Evolutionary conservation across 2,329 filamentous ascomycete species (phyloP), one percentile per base, ranked within the genome.

Genomic region (Penicillium verrucosum): DNA sequence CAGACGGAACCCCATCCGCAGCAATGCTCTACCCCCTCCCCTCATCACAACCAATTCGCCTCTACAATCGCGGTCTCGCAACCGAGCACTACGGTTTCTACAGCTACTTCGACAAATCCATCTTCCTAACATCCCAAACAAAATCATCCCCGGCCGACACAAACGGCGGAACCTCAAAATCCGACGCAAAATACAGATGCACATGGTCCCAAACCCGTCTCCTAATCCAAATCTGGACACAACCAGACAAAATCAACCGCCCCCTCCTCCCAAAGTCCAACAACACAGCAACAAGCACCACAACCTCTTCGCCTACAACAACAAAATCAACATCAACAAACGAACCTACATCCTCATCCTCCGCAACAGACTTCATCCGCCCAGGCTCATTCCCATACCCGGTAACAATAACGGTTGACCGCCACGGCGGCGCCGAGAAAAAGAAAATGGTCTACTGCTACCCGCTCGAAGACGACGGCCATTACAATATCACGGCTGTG

Each of bases 21-120:
- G 89, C 90, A 3, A 82, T 82, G 10, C 78, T 97, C 60, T 84
- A 94, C 44, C 89, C 92, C 0, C 79, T 83, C 8, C 84, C 89
- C 0, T 75, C 80, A 0, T 76, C 78, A 58, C 94, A 97, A 68
- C 93, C 91, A 0, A 79, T 97, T 12, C 85, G 89, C 1, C 82
- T 97, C 1, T 97, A 87, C 72, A 90, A 97, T 71, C 89, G 92
- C 21, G 92, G 89, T 18, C 79, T 89, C 29, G 77, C 82, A 2
- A 88, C 87, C 0, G 93, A 97, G 72, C 91, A 96, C 75, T 97
- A 95, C 73, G 91, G 90, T 2, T 97, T 97, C 76, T 97, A 96
- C 77, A 89, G 84, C 0, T 95, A 96, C 78, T 97, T 89, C 73
- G 87, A 92, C 75, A 90, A 92, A 62, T 89, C 88, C 9, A 90